These are phyloP conservation scores for Ganoderma boninense DNA, from an alignment of 1,284 basidiomycete genomes.

Conservation along the genomic window DNA sequence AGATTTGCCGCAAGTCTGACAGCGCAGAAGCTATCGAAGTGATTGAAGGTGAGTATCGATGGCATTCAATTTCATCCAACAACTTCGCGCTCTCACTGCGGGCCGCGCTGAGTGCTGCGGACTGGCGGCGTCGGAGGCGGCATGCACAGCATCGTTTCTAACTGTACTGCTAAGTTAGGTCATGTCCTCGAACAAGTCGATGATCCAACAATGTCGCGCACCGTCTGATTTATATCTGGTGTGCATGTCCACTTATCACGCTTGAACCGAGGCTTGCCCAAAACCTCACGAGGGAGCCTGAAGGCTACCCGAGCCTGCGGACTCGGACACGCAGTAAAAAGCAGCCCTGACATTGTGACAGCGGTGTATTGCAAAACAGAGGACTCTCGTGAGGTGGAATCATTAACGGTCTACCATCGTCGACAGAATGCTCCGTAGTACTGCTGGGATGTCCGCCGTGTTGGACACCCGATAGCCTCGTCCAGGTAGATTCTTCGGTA, in stretches of 20 bases:
- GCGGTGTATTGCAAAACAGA: neutral
- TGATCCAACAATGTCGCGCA: neutral
- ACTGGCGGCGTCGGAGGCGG: neutral
- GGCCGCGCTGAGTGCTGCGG: neutral
- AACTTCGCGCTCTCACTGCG: neutral
- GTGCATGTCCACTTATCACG: neutral
- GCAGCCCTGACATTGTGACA: neutral
- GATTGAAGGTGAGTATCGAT: neutral
- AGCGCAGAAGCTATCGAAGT: neutral
- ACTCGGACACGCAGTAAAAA: neutral
- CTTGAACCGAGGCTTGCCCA: neutral
- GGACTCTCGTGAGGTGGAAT: neutral
- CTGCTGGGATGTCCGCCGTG: constrained; percentile 51
- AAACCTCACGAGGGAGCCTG: neutral
- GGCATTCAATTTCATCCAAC: neutral
- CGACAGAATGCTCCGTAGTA: constrained; percentile 48
- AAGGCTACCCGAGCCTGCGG: neutral
- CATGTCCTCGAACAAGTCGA: neutral
- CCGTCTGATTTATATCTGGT: neutral
- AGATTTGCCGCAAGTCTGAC: neutral
- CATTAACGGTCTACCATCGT: constrained; percentile 46
- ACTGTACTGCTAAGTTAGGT: neutral
- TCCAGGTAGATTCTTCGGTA: constrained; percentile 58
- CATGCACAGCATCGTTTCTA: neutral
- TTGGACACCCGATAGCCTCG: constrained; percentile 47